Base-by-base conservation (phyloP, 2,329 filamentous ascomycete genomes). In the Aspergillus sp. region DNA sequence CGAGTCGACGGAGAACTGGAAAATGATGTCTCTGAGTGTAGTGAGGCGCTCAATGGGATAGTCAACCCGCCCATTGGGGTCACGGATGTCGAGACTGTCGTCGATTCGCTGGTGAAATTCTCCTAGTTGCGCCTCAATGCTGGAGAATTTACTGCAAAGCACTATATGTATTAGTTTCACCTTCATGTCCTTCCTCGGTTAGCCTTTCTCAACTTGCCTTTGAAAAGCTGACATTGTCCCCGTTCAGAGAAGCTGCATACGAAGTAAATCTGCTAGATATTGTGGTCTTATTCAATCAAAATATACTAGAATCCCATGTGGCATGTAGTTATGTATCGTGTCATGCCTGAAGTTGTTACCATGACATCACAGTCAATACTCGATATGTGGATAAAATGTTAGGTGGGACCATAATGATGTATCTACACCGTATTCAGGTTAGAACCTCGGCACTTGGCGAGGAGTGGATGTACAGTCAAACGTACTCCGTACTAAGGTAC, bases 1-100 rank as follows among this genome's bases (percentile, higher is more conserved):
- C 1, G 88, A 85, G 2, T 85, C 85, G 4, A 88, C 85, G 18
- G 90, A 93, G 13, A 96, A 76, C 3, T 85, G 80, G 72, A 88
- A 88, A 66, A 90, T 84, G 54, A 92, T 83, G 56, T 77, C 78
- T 63, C 92, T 83, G 39, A 96, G 77, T 53, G 86, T 80, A 3
- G 68, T 61, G 52, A 71, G 84, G 32, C 61, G 62, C 34, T 63
- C 42, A 22, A 36, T 44, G 15, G 49, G 60, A 24, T 41, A 38
- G 56, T 67, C 62, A 5, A 22, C 5, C 41, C 49, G 41, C 12
- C 32, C 39, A n/a, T 32, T 41, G 47, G 51, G 6, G 20, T 47
- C 45, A 60, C 72, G 76, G 45, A 56, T 36, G 8, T 62, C 32
- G 57, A 58, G 36, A 30, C 44, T 49, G 43, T 69, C 63, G 11